These are phyloP conservation scores for Sambucus nigra DNA, from an alignment of 129 eudicot genomes.

Conservation along the genomic window DNA sequence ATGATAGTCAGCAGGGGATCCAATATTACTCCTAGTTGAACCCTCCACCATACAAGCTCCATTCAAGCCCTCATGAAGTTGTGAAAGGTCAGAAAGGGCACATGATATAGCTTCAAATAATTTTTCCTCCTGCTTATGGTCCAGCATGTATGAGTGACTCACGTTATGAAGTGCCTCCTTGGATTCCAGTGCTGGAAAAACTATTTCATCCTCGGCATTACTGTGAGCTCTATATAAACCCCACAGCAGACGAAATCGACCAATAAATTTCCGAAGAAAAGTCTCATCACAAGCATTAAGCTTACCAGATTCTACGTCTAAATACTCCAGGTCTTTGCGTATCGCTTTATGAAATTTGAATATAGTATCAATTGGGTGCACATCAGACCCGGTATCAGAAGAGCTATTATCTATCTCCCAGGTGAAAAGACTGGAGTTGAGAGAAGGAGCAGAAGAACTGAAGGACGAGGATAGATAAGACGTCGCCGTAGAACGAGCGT, in stretches of 20 bases:
- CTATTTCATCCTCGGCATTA: slow-evolving; percentile 46
- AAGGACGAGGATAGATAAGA: slow-evolving; percentile 26
- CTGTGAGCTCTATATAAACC: slow-evolving; percentile 46
- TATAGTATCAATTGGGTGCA: slow-evolving; percentile 36
- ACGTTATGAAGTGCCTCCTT: slow-evolving; percentile 43
- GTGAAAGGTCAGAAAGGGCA: slow-evolving; percentile 28
- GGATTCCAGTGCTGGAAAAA: slow-evolving; percentile 42
- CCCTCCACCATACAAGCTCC: background rate
- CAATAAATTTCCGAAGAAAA: slow-evolving; percentile 27
- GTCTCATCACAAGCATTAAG: slow-evolving; percentile 34
- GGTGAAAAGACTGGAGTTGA: slow-evolving; percentile 40
- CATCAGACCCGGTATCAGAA: slow-evolving; percentile 10
- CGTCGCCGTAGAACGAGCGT: slow-evolving; percentile 23
- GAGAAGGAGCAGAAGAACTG: slow-evolving; percentile 36
- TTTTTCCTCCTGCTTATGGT: slow-evolving; percentile 42
- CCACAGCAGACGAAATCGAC: slow-evolving; percentile 40
- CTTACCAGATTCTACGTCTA: slow-evolving; percentile 41
- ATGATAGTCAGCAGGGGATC: background rate
- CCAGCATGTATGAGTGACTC: slow-evolving; percentile 38
- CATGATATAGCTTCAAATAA: slow-evolving; percentile 37
- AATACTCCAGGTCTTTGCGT: slow-evolving; percentile 42
- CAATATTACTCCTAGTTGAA: background rate
- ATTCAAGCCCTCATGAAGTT: slow-evolving; percentile 17
- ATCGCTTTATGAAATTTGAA: slow-evolving; percentile 47
- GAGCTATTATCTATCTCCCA: slow-evolving; percentile 36